These are phyloP conservation scores for Trichoderma pleuroti DNA, from an alignment of 2,329 filamentous ascomycete genomes.

Conservation along the genomic window DNA sequence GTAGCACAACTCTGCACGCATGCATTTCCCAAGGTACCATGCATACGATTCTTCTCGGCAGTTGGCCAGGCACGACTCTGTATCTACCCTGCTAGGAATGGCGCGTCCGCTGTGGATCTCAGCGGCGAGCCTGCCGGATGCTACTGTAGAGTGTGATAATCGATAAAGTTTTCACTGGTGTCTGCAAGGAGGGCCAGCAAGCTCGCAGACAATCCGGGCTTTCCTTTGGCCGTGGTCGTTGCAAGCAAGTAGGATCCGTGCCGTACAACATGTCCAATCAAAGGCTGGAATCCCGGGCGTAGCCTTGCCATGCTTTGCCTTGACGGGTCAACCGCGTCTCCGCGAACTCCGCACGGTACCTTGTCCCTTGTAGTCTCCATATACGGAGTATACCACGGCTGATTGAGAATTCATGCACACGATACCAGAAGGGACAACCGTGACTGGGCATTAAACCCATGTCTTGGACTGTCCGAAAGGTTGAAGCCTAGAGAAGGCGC, in stretches of 20 bases:
- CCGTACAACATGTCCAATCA: background rate
- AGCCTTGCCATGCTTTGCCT: background rate
- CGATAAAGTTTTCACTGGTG: constrained; percentile 26
- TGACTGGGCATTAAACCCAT: background rate
- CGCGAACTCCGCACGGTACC: background rate
- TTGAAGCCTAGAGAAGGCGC: constrained; percentile 5
- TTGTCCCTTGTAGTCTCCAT: background rate
- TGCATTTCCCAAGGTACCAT: background rate
- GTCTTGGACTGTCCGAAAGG: background rate
- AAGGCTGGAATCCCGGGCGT: background rate
- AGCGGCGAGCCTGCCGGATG: constrained; percentile 30
- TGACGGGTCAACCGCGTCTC: background rate
- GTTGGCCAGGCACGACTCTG: background rate
- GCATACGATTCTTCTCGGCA: constrained; percentile 1
- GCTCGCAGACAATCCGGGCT: background rate
- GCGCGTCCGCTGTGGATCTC: constrained; percentile 14
- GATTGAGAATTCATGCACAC: constrained; percentile 1
- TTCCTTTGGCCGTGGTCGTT: background rate
- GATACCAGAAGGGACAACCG: background rate
- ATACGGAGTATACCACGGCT: background rate
- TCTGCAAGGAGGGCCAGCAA: constrained; percentile 19
- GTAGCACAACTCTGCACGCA: background rate
- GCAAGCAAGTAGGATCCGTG: background rate
- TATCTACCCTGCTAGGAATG: constrained; percentile 14
- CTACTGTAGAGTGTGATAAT: constrained; percentile 24